Evolutionary conservation across 768 basidiomycete genomes (phyloP), one percentile per base, ranked within the genome.

Genomic region (Megacollybia marginata): DNA sequence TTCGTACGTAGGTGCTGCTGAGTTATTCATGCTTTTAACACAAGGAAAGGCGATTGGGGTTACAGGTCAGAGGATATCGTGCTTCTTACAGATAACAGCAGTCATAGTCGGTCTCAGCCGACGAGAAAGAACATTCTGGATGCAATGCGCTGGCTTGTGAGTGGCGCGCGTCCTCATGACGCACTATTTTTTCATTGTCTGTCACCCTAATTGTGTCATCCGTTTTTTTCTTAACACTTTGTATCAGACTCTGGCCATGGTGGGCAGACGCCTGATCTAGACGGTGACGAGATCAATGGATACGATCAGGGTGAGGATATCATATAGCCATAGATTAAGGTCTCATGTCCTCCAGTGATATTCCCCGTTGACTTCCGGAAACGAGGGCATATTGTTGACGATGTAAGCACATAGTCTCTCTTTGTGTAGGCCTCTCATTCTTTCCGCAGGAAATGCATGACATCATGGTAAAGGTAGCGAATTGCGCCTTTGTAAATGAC

Each of bases 211-310:
- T 38, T 18, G 9, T 33, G 19, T 48, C 28, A 13, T 6, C 20
- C 13, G n/a, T 34, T 16, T 40, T n/a, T 28, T 40, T 46, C 35
- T 33, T 43, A 19, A 3, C n/a, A n/a, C 10, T 12, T 28, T 33
- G 42, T 7, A 16, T 8, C 48, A 88, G 87, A 91, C 66, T 95
- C 93, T 1, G 95, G 94, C 0, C 94, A 97, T 58, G 95, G 96
- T n/a, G 95, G 93, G 9, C 93, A 94, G 60, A 83, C 85, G 3
- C 73, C 72, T 48, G 92, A 96, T 65, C 52, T 67, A 1, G 76
- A 89, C 55, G 88, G 88, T 3, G 89, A 91, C 55, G 85, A 94
- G 65, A 67, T 72, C 0, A 85, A 89, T 57, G 92, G 92, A 6
- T 78, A 69, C 48, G 90, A 93, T 54, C 89, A 92, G 74, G 80